A percentile compares a stretch with the other conserved stretches of the same genome.
Evolutionary conservation across 768 basidiomycete genomes (phyloP).

Genomic region (Boletus rufocinnamomeus): DNA sequence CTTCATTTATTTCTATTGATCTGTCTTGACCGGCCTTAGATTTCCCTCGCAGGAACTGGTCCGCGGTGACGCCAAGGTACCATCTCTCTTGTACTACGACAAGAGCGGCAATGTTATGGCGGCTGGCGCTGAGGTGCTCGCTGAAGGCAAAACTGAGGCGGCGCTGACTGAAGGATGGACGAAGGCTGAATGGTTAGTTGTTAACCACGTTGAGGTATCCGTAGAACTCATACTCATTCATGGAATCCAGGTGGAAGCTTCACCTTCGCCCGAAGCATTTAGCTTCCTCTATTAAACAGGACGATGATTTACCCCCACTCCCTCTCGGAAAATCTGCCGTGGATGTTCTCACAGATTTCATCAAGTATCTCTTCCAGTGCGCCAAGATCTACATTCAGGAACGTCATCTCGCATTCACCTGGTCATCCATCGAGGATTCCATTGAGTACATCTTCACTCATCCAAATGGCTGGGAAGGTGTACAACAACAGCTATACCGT

Average conservation of each 20-base stretch:
- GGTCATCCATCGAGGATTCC: conserved; percentile 15
- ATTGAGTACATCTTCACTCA: conserved; percentile 27
- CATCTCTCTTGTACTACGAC: conserved; percentile 47
- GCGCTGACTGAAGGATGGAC: conserved; percentile 35
- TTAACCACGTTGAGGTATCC: not conserved
- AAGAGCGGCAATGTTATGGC: conserved; percentile 36
- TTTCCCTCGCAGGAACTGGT: conserved; percentile 40
- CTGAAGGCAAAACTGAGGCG: conserved; percentile 32
- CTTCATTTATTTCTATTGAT: not conserved
- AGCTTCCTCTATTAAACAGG: not conserved
- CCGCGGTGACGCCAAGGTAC: conserved; percentile 46
- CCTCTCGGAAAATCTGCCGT: no score
- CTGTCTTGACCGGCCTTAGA: conserved; percentile 26
- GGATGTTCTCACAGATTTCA: no score
- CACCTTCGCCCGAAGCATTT: conserved; percentile 21
- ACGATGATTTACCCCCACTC: no score
- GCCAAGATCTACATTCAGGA: conserved; percentile 13
- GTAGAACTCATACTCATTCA: not conserved
- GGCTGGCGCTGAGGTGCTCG: conserved; percentile 42
- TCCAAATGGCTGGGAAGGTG: conserved; percentile 33
- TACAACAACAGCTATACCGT: conserved; percentile 27
- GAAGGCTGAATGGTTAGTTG: conserved; percentile 22
- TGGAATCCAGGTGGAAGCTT: conserved; percentile 28
- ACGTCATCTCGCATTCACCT: conserved; percentile 18
- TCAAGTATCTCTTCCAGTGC: conserved; percentile 10